Base-by-base conservation (phyloP, 192 early-diverging fungal species). In the Kickxella alabastrina region DNA sequence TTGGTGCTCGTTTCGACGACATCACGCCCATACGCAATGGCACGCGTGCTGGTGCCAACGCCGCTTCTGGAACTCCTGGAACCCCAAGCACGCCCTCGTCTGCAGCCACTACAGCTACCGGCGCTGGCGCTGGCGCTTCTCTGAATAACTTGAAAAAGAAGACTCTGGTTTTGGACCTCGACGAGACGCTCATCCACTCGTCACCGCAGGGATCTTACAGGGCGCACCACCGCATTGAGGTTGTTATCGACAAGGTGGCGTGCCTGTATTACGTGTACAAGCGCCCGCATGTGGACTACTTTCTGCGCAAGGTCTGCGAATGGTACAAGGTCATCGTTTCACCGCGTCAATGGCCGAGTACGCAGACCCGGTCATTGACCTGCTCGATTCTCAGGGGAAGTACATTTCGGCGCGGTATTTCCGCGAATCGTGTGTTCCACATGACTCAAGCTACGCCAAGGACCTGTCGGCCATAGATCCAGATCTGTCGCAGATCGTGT, bases 151-250 rank as follows among this genome's bases (percentile, higher is more conserved):
- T 59, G n/a, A 63, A 63, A 15, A 67, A 62, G 10, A 75, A 75
- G 40, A 86, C 80, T 10, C 69, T 86, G 44, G 81, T 84, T 6
- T 47, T 86, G 52, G 84, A 86, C 49, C 65, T 86, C 27, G 84
- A 85, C 51, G 84, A 87, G 48, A 86, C 85, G 1, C 70, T 87
- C 14, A 84, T 87, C 5, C 85, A 86, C 51, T 87, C 85, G 50
- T 73, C 77, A 24, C 82, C 83, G 12, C 65, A 72, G 40, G 65
- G 58, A 21, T 62, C 75, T 26, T 77, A 81, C 27, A 66, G 77
- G 25, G 70, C 83, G 0, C 82, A 86, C 59, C 70, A 85, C 23
- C 62, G 72, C 13, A 86, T 87, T 50, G 76, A 81, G 39, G 85
- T 87, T 6, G 78, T 80, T 32, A 81, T 83, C 34, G 82, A 86